Evolutionary conservation across 176 grass and related monocot species (phyloP).

Genomic region (Guadua angustifolia): DNA sequence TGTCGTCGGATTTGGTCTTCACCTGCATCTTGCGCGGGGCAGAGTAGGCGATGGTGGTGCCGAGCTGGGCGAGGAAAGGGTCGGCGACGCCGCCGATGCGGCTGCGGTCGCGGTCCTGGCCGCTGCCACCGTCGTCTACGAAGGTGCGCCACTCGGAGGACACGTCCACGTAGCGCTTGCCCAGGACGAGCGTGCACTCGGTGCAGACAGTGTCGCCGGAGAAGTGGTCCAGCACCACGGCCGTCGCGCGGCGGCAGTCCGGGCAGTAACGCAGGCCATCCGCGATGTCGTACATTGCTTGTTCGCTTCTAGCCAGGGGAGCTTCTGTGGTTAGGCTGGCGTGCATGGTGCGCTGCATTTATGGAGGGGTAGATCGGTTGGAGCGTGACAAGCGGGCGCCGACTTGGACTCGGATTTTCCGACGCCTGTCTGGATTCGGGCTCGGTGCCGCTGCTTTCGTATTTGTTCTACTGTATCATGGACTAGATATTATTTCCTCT

Average conservation of each 20-base stretch:
- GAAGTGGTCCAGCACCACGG: background rate
- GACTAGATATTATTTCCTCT: too few species aligned
- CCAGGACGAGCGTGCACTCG: background rate
- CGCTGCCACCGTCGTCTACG: background rate
- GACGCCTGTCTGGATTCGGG: background rate
- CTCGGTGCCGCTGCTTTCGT: too few species aligned
- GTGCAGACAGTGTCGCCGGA: slow-evolving; percentile 41
- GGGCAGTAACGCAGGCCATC: slow-evolving; percentile 33
- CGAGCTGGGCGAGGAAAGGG: background rate
- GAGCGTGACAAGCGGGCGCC: background rate
- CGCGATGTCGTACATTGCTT: background rate
- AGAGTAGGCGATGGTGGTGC: background rate
- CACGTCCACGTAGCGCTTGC: background rate
- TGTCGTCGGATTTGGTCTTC: background rate
- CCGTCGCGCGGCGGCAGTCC: slow-evolving; percentile 22
- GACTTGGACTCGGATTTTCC: background rate
- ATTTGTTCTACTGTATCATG: too few species aligned
- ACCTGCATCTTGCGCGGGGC: background rate
- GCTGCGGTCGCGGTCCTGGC: background rate
- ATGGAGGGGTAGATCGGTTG: background rate
- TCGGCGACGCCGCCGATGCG: background rate
- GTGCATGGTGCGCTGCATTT: background rate
- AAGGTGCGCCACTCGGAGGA: slow-evolving; percentile 30
- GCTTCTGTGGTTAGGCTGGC: background rate
- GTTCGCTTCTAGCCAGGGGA: background rate